Evolutionary conservation across 345 rosid genomes (phyloP).

Genomic region (Eucalyptus rudis): DNA sequence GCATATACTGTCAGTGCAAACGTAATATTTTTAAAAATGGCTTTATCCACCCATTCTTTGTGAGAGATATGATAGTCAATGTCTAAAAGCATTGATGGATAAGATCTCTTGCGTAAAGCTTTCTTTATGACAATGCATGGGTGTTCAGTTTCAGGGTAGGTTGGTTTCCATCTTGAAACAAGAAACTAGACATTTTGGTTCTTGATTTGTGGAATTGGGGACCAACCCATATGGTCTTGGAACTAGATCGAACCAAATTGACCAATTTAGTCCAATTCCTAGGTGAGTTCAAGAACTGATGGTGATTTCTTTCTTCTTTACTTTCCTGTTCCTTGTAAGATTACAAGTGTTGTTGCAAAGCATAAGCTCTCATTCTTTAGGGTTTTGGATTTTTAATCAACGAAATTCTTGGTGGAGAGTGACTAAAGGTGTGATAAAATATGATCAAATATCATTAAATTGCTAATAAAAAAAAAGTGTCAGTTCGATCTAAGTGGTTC

Average conservation of each 20-base stretch:
- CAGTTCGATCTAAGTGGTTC: fast-evolving
- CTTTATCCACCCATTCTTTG: not conserved
- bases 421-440: not conserved
- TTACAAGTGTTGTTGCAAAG: not conserved
- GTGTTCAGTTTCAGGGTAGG: fast-evolving
- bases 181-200: not conserved
- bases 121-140: not conserved
- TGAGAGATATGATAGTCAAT: not conserved
- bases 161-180: not conserved
- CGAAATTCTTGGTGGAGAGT: not conserved
- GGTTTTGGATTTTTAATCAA: not conserved
- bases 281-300: fast-evolving
- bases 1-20: not conserved
- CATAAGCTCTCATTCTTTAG: not conserved
- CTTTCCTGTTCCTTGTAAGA: not conserved
- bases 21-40: not conserved
- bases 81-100: not conserved
- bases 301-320: not conserved
- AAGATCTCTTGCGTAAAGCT: not conserved
- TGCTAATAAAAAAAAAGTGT: not conserved
- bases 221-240: fast-evolving
- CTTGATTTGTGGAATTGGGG: not conserved
- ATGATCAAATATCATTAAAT: not conserved
- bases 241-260: not conserved
- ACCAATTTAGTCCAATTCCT: not conserved